Evolutionary conservation across 371 early-diverging fungal genomes (phyloP).

Genomic region (Mortierella sp.): DNA sequence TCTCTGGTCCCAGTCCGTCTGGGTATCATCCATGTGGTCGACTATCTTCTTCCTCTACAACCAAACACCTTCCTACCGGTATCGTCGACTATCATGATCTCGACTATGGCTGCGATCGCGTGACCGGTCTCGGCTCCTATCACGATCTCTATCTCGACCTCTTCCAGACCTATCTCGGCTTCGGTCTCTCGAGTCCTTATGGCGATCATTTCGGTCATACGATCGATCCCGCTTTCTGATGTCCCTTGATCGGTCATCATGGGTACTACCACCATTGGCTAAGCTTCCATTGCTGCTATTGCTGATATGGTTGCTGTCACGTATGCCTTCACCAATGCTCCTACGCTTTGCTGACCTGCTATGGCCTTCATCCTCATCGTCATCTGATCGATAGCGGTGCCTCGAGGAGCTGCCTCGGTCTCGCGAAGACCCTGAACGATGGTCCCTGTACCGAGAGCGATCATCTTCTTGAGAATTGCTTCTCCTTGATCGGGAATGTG

Average conservation of each 20-base stretch:
- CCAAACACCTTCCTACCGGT: conserved; percentile 25
- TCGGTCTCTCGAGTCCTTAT: conserved; percentile 34
- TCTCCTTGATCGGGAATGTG: conserved; percentile 29
- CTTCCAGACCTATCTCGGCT: conserved; percentile 34
- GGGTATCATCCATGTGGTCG: background rate
- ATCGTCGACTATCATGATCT: conserved; percentile 42
- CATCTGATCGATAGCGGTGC: conserved; percentile 49
- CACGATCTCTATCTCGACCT: conserved; percentile 29
- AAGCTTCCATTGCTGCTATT: conserved; percentile 40
- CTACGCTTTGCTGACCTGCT: conserved; percentile 44
- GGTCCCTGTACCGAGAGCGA: conserved; percentile 44
- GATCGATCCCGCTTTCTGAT: conserved; percentile 44
- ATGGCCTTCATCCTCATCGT: conserved; percentile 52
- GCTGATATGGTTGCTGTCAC: conserved; percentile 24
- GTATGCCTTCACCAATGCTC: conserved; percentile 42
- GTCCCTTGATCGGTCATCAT: conserved; percentile 34
- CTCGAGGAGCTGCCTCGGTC: conserved; percentile 41
- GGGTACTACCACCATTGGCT: conserved; percentile 22
- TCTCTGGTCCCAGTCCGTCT: conserved; percentile 6
- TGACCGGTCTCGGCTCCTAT: conserved; percentile 38
- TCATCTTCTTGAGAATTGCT: conserved; percentile 45
- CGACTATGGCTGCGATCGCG: conserved; percentile 49
- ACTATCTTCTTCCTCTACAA: background rate
- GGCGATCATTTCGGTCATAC: conserved; percentile 38
- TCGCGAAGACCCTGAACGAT: conserved; percentile 39